Percentiles rank a stretch among this genome's conserved stretches.
Conservation (phyloP, 768 basidiomycete species). For the Agaricus blazei region DNA sequence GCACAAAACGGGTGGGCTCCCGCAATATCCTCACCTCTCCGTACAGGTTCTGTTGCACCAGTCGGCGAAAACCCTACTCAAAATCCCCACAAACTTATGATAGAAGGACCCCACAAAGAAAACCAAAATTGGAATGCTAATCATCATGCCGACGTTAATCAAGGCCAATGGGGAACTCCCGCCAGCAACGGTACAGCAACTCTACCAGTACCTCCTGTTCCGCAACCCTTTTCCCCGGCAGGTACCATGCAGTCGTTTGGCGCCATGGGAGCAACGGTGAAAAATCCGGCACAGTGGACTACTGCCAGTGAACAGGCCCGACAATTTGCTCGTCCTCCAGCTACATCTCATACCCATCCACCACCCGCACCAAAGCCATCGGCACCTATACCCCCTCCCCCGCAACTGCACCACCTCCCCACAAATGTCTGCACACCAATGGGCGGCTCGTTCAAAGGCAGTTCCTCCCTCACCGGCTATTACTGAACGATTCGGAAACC, state of each 20-base stretch:
- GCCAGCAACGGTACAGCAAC: constrained; percentile 11
- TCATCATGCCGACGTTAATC: constrained; percentile 12
- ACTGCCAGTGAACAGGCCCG: constrained; percentile 20
- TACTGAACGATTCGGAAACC: not conserved
- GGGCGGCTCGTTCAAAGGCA: constrained; percentile 13
- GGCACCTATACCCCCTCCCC: not conserved
- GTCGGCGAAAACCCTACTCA: not conserved
- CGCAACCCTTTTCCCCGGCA: not conserved
- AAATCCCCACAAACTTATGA: not conserved
- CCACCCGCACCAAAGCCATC: constrained; percentile 1
- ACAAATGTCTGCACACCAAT: constrained; percentile 12
- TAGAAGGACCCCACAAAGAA: constrained; percentile 15
- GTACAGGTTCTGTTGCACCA: not conserved
- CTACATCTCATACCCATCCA: constrained; percentile 14
- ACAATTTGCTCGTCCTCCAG: constrained; percentile 15
- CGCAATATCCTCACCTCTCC: constrained; percentile 1
- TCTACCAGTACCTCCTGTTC: not conserved
- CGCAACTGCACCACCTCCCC: not conserved
- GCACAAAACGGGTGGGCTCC: not conserved
- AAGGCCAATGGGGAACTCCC: constrained; percentile 15
- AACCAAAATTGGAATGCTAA: constrained; percentile 16
- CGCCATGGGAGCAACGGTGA: constrained; percentile 18
- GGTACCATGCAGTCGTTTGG: constrained; percentile 15
- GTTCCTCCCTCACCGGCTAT: not conserved
- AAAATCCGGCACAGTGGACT: constrained; percentile 15